A percentile compares a stretch with the other conserved stretches of the same genome.
Evolutionary conservation across 805 yeast species (phyloP).

Genomic region (Candida khao-thaluensis): DNA sequence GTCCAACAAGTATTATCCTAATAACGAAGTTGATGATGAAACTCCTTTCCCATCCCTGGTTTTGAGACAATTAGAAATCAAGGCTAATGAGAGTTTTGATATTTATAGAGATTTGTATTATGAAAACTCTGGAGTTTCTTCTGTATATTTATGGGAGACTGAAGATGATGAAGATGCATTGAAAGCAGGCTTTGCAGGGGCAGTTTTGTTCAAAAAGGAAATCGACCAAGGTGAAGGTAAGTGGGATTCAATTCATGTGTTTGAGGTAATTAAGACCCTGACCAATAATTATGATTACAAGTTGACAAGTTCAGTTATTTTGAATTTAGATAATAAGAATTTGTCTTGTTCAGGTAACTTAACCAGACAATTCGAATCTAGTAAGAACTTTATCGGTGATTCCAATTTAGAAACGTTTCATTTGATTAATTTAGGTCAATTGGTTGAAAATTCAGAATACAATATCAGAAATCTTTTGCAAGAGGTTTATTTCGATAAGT

Average conservation of each 20-base stretch:
- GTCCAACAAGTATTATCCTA: slow-evolving; percentile 70
- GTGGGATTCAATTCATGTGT: slow-evolving; percentile 95
- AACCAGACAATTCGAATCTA: slow-evolving; percentile 76
- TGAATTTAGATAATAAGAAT: slow-evolving; percentile 50
- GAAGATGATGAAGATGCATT: slow-evolving; percentile 46
- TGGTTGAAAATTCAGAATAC: slow-evolving; percentile 86
- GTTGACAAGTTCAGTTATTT: slow-evolving; percentile 83
- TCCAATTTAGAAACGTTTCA: slow-evolving; percentile 59
- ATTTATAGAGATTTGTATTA: slow-evolving; percentile 90
- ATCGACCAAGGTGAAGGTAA: slow-evolving; percentile 50
- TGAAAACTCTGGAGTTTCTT: slow-evolving; percentile 83
- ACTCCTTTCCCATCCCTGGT: slow-evolving; percentile 71
- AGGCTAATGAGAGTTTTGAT: slow-evolving; percentile 89
- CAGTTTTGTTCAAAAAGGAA: slow-evolving; percentile 76
- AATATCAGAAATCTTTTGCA: slow-evolving; percentile 84
- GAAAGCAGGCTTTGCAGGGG: slow-evolving; percentile 80
- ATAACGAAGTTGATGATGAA: slow-evolving; percentile 53
- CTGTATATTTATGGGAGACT: slow-evolving; percentile 90
- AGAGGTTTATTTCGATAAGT: slow-evolving; percentile 93
- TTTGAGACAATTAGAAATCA: slow-evolving; percentile 71
- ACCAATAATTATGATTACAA: slow-evolving; percentile 51
- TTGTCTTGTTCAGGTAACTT: slow-evolving; percentile 73
- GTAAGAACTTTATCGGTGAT: slow-evolving; percentile 30
- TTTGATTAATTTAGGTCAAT: slow-evolving; percentile 77
- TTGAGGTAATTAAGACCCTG: slow-evolving; percentile 58